Base-by-base conservation (phyloP, 2,329 filamentous ascomycete genomes). In the Fusarium zealandicum region DNA sequence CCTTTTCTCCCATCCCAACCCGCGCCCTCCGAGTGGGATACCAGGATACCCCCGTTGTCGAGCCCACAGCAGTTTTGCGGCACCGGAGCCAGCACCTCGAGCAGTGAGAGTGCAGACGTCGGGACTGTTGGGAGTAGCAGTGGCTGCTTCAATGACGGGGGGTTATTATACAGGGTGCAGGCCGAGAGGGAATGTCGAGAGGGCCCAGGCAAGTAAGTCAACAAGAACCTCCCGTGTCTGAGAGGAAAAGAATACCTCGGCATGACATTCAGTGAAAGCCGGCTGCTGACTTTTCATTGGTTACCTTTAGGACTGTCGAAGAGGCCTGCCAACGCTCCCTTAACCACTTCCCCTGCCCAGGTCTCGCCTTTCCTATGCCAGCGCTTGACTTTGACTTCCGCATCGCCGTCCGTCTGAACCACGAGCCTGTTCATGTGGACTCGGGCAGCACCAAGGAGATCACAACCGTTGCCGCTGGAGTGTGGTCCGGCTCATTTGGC, bases 371-470 rank as follows among this genome's bases (percentile, higher is more conserved):
- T 43, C 78, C 80, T 12, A 74, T 75, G 63, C 79, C 79, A 5
- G 73, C 71, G 31, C 73, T 81, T 42, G 74, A 74, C 43, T 79
- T 81, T 38, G 79, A 82, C 63, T 81, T 82, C 59, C 78, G 79
- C 49, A 76, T 82, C 66, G 76, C 77, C 33, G 78, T 81, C 12
- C 71, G 69, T 14, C 69, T 81, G 22, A 76, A 77, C 54, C 75
- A 76, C 14, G 74, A 76, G 43, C 70, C 74, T 27, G 73, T 79
- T 10, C 72, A 73, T 17, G 73, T 81, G 32, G 79, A 78, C 25
- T 66, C 70, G 11, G 73, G 77, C 43, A 76, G 74, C 28, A 72
- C 75, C 50, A 75, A 79, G 52, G 80, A 82, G 60, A 80, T 80
- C 67, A 79, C 79, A 22, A 78, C 78, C 11, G 78, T 81, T 43